A percentile compares a stretch with the other conserved stretches of the same genome.
Conservation (phyloP, 805 yeast genomes). For the Alloascoidea hylecoeti region DNA sequence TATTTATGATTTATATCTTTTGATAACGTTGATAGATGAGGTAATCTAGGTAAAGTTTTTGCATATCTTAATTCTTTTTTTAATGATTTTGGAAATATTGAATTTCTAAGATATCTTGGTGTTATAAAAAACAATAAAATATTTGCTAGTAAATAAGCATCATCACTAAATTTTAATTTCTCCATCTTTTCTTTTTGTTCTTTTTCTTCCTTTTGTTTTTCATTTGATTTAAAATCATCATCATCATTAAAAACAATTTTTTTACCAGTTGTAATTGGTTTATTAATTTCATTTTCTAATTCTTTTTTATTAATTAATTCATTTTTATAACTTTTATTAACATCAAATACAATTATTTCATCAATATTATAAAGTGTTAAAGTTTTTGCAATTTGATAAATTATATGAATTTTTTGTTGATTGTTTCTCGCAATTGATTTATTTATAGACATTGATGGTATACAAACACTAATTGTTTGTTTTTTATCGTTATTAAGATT, state of each 20-base stretch:
- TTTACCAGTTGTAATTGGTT: constrained; percentile 5
- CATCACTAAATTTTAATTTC: constrained; percentile 10
- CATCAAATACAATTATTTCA: constrained; percentile 61
- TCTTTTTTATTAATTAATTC: constrained; percentile 11
- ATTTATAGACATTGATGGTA: constrained; percentile 56
- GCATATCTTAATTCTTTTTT: constrained; percentile 45
- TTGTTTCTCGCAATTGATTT: constrained; percentile 42
- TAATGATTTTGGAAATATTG: constrained; percentile 38
- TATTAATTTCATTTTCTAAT: constrained; percentile 16
- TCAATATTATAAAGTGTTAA: constrained; percentile 56
- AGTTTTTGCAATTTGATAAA: constrained; percentile 69
- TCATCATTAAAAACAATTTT: constrained; percentile 21
- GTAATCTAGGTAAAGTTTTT: constrained; percentile 50
- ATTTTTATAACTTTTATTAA: constrained; percentile 17
- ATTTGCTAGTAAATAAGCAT: constrained; percentile 44
- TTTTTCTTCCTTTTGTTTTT: constrained; percentile 9
- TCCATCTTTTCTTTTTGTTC: constrained; percentile 11
- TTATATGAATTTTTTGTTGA: constrained; percentile 58
- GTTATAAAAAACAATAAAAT: constrained; percentile 72
- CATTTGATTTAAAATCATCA: too few relatives aligned
- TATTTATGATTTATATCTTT: constrained; percentile 25
- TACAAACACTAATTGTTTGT: constrained; percentile 29
- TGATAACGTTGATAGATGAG: constrained; percentile 41
- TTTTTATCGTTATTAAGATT: too few relatives aligned
- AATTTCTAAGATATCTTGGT: constrained; percentile 63